Conservation (phyloP, 192 early-diverging fungal genomes). For the Backusella luteola region DNA sequence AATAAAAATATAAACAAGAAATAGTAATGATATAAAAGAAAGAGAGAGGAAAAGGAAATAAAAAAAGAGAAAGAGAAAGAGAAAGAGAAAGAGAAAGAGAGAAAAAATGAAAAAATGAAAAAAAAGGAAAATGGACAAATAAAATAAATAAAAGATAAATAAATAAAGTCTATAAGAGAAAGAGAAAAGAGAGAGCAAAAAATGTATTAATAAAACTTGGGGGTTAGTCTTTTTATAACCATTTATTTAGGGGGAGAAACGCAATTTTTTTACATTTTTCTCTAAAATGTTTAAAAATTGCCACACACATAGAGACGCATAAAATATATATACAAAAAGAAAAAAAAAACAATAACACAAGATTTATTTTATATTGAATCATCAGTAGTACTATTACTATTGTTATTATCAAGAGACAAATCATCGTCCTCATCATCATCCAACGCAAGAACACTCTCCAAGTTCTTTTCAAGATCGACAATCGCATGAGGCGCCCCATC, state of each 20-base stretch:
- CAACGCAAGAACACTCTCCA: slow-evolving; percentile 26
- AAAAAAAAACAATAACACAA: not conserved
- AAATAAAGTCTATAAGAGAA: not conserved
- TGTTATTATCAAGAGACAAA: slow-evolving; percentile 10
- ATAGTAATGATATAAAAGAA: not conserved
- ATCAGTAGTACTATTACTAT: slow-evolving; percentile 10
- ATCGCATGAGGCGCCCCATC: slow-evolving; percentile 42
- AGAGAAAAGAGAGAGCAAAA: not conserved
- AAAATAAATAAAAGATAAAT: not conserved
- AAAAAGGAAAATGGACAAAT: not conserved
- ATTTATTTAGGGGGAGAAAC: slow-evolving; percentile 3
- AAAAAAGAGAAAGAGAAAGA: not conserved
- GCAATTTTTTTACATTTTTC: not conserved
- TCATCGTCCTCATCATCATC: slow-evolving; percentile 41
- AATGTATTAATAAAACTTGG: slow-evolving; percentile 4
- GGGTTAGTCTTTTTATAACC: not conserved
- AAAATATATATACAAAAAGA: too few relatives aligned
- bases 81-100: not conserved
- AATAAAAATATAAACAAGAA: not conserved
- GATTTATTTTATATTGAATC: slow-evolving; percentile 5
- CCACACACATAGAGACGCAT: not conserved
- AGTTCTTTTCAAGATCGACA: slow-evolving; percentile 39
- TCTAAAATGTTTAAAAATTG: slow-evolving; percentile 4
- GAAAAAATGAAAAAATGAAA: not conserved
- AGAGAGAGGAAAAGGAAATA: not conserved